Percentiles rank a stretch among this genome's conserved stretches.
Evolutionary conservation across 495 filamentous ascomycete genomes (phyloP).

Genomic region (Aspergillus haitiensis): DNA sequence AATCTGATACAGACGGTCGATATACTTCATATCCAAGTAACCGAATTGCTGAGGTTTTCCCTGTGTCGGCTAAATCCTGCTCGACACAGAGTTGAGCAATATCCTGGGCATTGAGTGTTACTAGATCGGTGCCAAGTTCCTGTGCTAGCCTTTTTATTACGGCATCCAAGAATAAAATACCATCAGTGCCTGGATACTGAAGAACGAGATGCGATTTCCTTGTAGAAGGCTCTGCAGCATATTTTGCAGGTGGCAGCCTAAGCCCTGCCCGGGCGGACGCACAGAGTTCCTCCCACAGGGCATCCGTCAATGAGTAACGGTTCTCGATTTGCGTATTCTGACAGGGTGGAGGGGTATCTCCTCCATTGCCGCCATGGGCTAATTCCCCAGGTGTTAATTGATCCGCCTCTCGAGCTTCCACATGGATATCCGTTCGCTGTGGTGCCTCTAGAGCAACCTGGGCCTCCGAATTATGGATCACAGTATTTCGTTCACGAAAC

Average conservation of each 20-base stretch:
- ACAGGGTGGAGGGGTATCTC: conserved; percentile 20
- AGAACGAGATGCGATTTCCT: conserved; percentile 64
- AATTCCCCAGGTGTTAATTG: conserved; percentile 8
- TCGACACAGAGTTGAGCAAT: conserved; percentile 75
- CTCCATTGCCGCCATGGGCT: conserved; percentile 30
- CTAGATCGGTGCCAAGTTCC: conserved; percentile 67
- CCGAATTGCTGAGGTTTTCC: conserved; percentile 42
- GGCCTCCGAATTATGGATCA: conserved; percentile 22
- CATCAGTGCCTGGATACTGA: conserved; percentile 62
- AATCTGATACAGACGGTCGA: conserved; percentile 28
- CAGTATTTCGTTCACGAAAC: conserved; percentile 42
- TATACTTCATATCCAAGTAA: conserved; percentile 71
- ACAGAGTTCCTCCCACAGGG: conserved; percentile 42
- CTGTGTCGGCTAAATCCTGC: conserved; percentile 57
- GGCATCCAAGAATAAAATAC: conserved; percentile 55
- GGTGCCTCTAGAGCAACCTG: conserved; percentile 12
- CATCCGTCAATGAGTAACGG: conserved; percentile 40
- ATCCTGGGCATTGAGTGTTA: conserved; percentile 75
- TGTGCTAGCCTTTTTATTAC: conserved; percentile 60
- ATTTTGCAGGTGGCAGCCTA: conserved; percentile 41
- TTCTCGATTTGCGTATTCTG: conserved; percentile 22
- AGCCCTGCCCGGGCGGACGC: conserved; percentile 45
- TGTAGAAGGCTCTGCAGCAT: conserved; percentile 50
- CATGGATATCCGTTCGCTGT: conserved; percentile 33
- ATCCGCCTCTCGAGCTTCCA: conserved; percentile 20